Percentiles rank a stretch among this genome's conserved stretches.
Evolutionary conservation across 1,284 basidiomycete genomes (phyloP).

Genomic region (Thecaphora thlaspeos): DNA sequence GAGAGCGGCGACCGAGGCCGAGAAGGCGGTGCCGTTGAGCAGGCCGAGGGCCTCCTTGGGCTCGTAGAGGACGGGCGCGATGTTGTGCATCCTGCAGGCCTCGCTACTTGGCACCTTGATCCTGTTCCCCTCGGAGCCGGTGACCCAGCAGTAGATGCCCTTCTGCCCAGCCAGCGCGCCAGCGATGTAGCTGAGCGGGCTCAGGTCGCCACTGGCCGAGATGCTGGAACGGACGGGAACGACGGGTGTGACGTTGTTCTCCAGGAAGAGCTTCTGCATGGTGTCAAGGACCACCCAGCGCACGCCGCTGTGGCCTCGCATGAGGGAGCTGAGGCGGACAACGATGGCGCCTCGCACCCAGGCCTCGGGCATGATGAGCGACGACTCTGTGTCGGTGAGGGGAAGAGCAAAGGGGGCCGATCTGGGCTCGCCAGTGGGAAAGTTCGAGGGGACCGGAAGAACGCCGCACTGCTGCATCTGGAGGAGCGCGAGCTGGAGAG

Average conservation of each 20-base stretch:
- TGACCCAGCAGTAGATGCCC: conserved; percentile 38
- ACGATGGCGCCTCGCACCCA: conserved; percentile 88
- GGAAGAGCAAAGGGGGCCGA: conserved; percentile 31
- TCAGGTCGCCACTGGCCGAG: conserved; percentile 69
- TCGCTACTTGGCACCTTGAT: conserved; percentile 27
- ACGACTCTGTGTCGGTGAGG: conserved; percentile 28
- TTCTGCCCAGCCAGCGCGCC: conserved; percentile 42
- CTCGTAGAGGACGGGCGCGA: conserved; percentile 69
- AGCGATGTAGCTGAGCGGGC: conserved; percentile 68
- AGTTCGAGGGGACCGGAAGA: conserved; percentile 36
- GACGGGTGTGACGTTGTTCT: conserved; percentile 73
- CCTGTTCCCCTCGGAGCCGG: conserved; percentile 20
- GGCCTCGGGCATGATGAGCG: conserved; percentile 65
- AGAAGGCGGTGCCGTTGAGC: conserved; percentile 80
- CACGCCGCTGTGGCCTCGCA: conserved; percentile 76
- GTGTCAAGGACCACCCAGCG: conserved; percentile 76
- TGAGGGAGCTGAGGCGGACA: conserved; percentile 74
- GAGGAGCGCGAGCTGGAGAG: conserved; percentile 46
- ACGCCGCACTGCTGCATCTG: conserved; percentile 52
- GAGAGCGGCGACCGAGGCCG: conserved; percentile 61
- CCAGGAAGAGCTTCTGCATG: conserved; percentile 70
- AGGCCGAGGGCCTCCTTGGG: conserved; percentile 70
- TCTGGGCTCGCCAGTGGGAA: conserved; percentile 38
- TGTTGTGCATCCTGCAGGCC: conserved; percentile 62
- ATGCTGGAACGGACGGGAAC: conserved; percentile 82